phyloP scores from a whole-genome alignment of 2,329 filamentous ascomycete genomes.

The Zymoseptoria pseudotritici region DNA sequence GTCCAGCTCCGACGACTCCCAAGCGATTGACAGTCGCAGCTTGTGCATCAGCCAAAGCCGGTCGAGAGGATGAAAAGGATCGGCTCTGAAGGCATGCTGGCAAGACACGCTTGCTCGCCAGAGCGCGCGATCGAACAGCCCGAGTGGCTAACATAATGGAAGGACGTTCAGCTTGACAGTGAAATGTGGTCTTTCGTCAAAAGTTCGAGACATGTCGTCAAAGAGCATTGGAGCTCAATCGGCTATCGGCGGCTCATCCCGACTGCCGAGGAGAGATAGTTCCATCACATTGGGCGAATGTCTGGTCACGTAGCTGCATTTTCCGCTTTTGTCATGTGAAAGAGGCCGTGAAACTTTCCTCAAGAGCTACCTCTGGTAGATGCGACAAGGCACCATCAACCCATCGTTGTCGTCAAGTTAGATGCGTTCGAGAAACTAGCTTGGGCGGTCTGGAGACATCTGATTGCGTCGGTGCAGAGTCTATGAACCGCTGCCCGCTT shows the following conservation, averaged over 20 bases:
- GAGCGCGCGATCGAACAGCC: not conserved
- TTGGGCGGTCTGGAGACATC: too few relatives aligned
- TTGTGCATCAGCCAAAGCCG: conserved; percentile 43
- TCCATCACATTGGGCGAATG: not conserved
- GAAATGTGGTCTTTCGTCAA: not conserved
- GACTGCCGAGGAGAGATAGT: not conserved
- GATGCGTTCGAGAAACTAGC: too few relatives aligned
- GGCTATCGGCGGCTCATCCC: not conserved
- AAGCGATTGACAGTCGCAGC: conserved; percentile 72
- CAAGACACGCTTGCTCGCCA: not conserved
- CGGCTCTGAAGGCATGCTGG: conserved; percentile 22
- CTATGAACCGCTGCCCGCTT: too few relatives aligned
- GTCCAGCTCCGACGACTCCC: conserved; percentile 87
- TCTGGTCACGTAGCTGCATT: not conserved
- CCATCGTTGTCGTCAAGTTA: too few relatives aligned
- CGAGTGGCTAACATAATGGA: not conserved
- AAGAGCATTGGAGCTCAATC: not conserved
- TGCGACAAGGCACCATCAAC: too few relatives aligned
- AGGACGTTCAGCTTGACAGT: not conserved
- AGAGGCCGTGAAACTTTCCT: not conserved
- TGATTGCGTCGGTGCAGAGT: too few relatives aligned
- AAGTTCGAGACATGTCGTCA: not conserved
- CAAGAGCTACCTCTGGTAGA: too few relatives aligned
- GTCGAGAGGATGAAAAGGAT: conserved; percentile 59
- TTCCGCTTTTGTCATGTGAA: not conserved